Conservation (phyloP, 2,329 filamentous ascomycete genomes). For the Aspergillus bombycis region DNA sequence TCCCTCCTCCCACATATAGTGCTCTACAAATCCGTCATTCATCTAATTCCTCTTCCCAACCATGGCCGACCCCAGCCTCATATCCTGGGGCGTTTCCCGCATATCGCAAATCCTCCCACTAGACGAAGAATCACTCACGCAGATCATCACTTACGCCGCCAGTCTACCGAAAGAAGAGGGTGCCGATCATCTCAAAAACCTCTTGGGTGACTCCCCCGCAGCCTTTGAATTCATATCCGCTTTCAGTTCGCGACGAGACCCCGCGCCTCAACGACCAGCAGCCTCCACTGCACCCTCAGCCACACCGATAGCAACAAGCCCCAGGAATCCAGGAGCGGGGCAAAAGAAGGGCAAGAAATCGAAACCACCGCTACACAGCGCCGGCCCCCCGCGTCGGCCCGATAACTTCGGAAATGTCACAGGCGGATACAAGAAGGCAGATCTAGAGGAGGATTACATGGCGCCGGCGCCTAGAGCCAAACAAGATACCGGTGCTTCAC, state of each 20-base stretch:
- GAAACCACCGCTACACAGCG: slow-evolving; percentile 62
- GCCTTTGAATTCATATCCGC: slow-evolving; percentile 71
- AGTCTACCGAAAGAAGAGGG: slow-evolving; percentile 76
- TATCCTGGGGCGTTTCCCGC: slow-evolving; percentile 66
- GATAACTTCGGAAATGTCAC: slow-evolving; percentile 65
- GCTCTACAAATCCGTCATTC: slow-evolving; percentile 7
- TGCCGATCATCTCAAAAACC: slow-evolving; percentile 81
- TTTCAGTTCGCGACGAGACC: slow-evolving; percentile 68
- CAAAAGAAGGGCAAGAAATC: slow-evolving; percentile 56
- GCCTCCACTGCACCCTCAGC: neutral
- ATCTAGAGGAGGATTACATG: slow-evolving; percentile 73
- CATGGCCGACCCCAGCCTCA: slow-evolving; percentile 39
- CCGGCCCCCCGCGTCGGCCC: slow-evolving; percentile 64
- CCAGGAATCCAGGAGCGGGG: neutral
- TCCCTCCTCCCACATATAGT: neutral
- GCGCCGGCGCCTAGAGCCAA: slow-evolving; percentile 50
- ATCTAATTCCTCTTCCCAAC: neutral
- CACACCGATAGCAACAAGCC: neutral
- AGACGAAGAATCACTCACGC: slow-evolving; percentile 79
- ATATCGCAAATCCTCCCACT: slow-evolving; percentile 80
- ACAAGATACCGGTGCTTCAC: slow-evolving; percentile 16
- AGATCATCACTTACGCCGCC: slow-evolving; percentile 80
- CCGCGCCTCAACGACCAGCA: slow-evolving; percentile 16
- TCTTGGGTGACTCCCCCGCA: slow-evolving; percentile 83
- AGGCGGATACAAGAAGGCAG: slow-evolving; percentile 77